Evolutionary conservation across 345 rosid genomes (phyloP).

Genomic region (Kandelia obovata): DNA sequence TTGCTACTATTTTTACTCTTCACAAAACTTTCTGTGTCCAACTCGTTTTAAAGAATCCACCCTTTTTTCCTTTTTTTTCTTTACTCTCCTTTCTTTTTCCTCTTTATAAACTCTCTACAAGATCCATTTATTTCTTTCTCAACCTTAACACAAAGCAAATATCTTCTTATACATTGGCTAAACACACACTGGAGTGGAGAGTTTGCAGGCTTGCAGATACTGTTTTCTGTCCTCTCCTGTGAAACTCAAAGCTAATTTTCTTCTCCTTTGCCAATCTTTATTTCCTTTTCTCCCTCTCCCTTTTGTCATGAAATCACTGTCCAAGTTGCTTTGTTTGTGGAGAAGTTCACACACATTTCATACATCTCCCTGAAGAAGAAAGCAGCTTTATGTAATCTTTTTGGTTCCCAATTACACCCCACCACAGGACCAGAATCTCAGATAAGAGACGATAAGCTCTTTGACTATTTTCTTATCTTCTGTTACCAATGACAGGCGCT

Average conservation of each 20-base stretch:
- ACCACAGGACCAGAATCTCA: conserved; percentile 61
- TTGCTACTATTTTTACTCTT: conserved; percentile 16
- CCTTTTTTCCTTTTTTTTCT: not conserved
- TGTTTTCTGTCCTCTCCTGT: conserved; percentile 18
- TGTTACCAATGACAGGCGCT: conserved; percentile 20
- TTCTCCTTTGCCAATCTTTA: not conserved
- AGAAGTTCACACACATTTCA: conserved; percentile 21
- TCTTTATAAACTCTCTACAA: not conserved
- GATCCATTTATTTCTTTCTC: conserved; percentile 10
- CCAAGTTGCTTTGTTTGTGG: conserved; percentile 23
- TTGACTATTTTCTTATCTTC: conserved; percentile 26
- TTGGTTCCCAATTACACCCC: conserved; percentile 51
- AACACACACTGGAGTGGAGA: conserved; percentile 15
- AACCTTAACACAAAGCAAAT: conserved; percentile 9
- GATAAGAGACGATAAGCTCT: conserved; percentile 45
- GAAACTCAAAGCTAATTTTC: conserved; percentile 5
- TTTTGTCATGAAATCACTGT: conserved; percentile 7
- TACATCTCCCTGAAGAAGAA: conserved; percentile 37
- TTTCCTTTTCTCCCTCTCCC: not conserved
- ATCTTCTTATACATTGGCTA: not conserved
- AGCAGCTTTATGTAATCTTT: conserved; percentile 50
- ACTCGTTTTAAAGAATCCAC: conserved; percentile 18
- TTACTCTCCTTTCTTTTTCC: not conserved
- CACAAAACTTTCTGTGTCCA: conserved; percentile 18
- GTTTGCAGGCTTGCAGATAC: conserved; percentile 18